Conservation (phyloP, 2,329 filamentous ascomycete species). For the Cladosporium sphaerospermum region DNA sequence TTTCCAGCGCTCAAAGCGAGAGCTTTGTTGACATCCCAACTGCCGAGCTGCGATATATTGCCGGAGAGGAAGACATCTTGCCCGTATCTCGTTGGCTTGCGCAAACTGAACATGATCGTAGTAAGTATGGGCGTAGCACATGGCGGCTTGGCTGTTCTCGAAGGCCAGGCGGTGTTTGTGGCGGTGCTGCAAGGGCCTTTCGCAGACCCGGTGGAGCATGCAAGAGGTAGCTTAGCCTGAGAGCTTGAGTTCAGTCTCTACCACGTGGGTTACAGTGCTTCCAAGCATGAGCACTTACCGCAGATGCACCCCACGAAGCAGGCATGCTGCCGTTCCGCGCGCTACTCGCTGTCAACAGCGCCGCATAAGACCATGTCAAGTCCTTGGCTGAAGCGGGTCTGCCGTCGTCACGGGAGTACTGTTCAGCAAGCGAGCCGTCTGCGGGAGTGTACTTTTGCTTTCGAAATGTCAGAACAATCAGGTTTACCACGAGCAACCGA, state of each 20-base stretch:
- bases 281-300: not conserved
- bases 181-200: conserved; percentile 23
- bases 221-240: conserved; percentile 16
- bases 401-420: conserved; percentile 50
- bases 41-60: conserved; percentile 50
- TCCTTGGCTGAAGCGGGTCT: conserved; percentile 57
- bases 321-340: conserved; percentile 53
- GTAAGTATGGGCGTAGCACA: conserved; percentile 21
- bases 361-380: conserved; percentile 67
- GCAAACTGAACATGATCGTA: conserved; percentile 55
- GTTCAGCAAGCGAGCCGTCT: conserved; percentile 60
- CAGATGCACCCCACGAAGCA: conserved; percentile 45
- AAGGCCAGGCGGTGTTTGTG: conserved; percentile 22
- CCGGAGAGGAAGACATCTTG: conserved; percentile 61
- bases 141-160: conserved; percentile 7
- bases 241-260: not conserved
- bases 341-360: conserved; percentile 58
- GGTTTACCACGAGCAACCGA: not conserved
- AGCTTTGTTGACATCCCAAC: conserved; percentile 50
- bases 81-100: conserved; percentile 51
- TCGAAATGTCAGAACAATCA: not conserved
- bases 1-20: conserved; percentile 49
- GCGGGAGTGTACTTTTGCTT: conserved; percentile 42
- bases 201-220: conserved; percentile 21
- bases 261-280: not conserved